Evolutionary conservation across 805 yeast species (phyloP), one percentile per base, ranked within the genome.

Genomic region (Kodamaea jinghongensis): DNA sequence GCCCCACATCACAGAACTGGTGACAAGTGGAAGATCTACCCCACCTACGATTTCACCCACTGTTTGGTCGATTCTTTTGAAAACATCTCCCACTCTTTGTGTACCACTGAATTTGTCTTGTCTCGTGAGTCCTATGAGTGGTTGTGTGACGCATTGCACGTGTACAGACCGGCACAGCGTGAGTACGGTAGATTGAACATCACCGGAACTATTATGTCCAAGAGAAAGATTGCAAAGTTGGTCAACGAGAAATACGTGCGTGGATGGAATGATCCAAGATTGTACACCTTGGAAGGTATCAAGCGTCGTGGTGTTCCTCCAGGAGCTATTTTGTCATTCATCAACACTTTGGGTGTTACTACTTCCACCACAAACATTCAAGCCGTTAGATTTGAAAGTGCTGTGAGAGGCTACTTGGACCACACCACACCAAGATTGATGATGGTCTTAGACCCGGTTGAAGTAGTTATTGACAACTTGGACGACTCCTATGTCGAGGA

Each of bases 291-390:
- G 53, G 99, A 89, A 52, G 96, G 93, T 37, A 80, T 93, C 45
- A 83, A 88, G 60, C 85, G 99, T 62, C 86, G 99, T 60, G 99
- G 99, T 70, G 83, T 93, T 6, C 99, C 99, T 50, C 99, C 99
- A 9, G 97, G 98, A 32, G 97, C 98, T 20, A 87, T 93, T 60
- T 74, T 93, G 59, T 78, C 89, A 23, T 93, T 93, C 61, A 86
- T 93, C 56, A 87, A 90, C 61, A 91, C 96, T 33, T 76, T 93
- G 52, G 99, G 99, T 56, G 99, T 93, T 41, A 93, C 99, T 30
- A 93, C 98, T 1, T 75, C 91, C 33, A 85, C 90, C 32, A 83
- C 96, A 30, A 88, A 87, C 57, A 93, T 93, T 59, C 98, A 93
- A 71, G 84, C 78, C 13, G 78, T 79, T 7, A 76, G 99, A 61